phyloP scores from a whole-genome alignment of 352 stramenopile species.

The Blastocystis sp. region DNA sequence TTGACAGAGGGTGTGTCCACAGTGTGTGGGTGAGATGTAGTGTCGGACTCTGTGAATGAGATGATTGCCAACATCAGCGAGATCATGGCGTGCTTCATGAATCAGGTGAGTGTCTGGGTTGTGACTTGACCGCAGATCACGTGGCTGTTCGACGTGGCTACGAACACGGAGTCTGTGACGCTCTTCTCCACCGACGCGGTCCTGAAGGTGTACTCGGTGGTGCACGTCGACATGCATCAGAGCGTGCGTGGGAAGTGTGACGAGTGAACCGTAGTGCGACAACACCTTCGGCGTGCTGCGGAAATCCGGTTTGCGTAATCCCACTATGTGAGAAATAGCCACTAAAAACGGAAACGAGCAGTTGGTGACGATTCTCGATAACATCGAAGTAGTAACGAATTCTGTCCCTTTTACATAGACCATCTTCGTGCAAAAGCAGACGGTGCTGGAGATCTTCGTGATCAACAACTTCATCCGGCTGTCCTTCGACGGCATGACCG shows the following conservation, averaged over 20 bases:
- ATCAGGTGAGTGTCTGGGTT: background rate
- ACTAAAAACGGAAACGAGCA: background rate
- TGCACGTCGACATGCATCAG: constrained; percentile 33
- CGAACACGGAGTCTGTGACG: background rate
- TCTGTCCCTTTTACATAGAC: background rate
- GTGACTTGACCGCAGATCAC: background rate
- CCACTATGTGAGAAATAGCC: background rate
- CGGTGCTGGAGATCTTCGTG: background rate
- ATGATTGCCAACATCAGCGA: constrained; percentile 3
- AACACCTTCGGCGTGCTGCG: background rate
- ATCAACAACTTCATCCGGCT: constrained; percentile 18
- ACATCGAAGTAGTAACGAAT: background rate
- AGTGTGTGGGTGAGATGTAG: background rate
- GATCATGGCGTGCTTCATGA: constrained; percentile 2
- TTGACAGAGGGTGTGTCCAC: background rate
- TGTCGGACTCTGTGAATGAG: constrained; percentile 6
- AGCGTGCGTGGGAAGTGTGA: background rate
- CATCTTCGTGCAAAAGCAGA: background rate
- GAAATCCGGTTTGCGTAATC: background rate
- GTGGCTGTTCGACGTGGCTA: constrained; percentile 19
- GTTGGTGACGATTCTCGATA: background rate
- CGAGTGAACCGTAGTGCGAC: constrained; percentile 5
- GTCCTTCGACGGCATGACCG: constrained; percentile 14
- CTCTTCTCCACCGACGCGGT: background rate
- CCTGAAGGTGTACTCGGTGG: background rate